Conservation (phyloP, 2,329 filamentous ascomycete genomes). For the Monosporascus sp. region DNA sequence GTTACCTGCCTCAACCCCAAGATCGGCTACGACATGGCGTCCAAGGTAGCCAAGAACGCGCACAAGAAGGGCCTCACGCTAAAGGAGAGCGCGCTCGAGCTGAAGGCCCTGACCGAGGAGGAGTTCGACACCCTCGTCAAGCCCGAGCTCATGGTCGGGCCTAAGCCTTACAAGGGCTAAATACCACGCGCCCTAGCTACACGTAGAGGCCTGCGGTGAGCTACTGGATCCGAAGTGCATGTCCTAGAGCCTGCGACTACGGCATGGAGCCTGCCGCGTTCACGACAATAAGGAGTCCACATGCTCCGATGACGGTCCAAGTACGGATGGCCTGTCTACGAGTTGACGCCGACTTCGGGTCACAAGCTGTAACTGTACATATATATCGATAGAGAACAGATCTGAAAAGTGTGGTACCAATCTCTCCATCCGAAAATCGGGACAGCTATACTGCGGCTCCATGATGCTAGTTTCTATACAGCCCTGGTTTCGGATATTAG, state of each 20-base stretch:
- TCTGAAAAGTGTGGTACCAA: no score
- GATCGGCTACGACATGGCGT: conserved; percentile 96
- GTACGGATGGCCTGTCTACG: neutral
- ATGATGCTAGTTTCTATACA: no score
- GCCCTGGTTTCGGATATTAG: no score
- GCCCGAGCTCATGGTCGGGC: conserved; percentile 92
- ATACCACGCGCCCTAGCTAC: conserved; percentile 2
- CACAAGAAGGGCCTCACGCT: conserved; percentile 97
- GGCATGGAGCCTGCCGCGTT: neutral
- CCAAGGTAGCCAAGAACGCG: conserved; percentile 95
- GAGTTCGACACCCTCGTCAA: conserved; percentile 88
- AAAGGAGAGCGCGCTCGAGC: conserved; percentile 89
- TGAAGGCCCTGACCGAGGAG: conserved; percentile 79
- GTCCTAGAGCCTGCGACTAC: no score
- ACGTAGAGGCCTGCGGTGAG: no score
- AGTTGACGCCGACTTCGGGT: neutral
- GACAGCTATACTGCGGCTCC: neutral
- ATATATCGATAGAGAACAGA: neutral
- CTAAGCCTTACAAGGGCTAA: conserved; percentile 56
- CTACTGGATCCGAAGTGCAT: no score
- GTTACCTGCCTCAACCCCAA: conserved; percentile 97
- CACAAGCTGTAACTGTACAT: neutral
- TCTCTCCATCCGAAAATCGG: neutral
- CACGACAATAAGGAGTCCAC: neutral
- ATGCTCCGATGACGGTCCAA: neutral